These are phyloP conservation scores for Penicillium sp. DNA, from an alignment of 2,329 filamentous ascomycete species.

Conservation along the genomic window DNA sequence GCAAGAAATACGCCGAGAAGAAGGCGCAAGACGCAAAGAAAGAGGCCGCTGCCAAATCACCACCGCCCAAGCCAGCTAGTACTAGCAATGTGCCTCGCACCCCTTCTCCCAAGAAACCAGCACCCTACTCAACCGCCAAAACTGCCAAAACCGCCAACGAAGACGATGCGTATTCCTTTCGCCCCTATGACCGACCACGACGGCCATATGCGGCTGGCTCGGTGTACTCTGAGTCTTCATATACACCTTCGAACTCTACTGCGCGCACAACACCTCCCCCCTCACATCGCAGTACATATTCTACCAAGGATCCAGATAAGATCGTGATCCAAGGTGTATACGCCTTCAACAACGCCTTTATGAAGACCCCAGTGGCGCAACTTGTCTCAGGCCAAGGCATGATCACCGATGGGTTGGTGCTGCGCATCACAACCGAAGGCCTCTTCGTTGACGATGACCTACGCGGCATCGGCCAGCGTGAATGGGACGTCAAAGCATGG, in stretches of 20 bases:
- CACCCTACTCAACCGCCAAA: constrained; percentile 34
- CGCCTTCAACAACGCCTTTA: constrained; percentile 83
- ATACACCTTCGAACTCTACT: constrained; percentile 79
- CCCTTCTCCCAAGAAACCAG: constrained; percentile 41
- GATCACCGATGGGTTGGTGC: constrained; percentile 86
- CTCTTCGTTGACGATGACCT: constrained; percentile 97
- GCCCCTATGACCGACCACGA: constrained; percentile 71
- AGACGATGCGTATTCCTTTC: constrained; percentile 68
- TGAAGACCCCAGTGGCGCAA: constrained; percentile 85
- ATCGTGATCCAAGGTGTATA: constrained; percentile 94
- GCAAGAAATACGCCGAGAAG: constrained; percentile 38
- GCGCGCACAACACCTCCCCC: constrained; percentile 79
- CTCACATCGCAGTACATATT: constrained; percentile 73
- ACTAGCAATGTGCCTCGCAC: constrained; percentile 34
- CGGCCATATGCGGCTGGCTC: constrained; percentile 64
- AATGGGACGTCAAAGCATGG: constrained; percentile 99
- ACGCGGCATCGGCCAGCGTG: constrained; percentile 82
- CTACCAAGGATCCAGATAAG: constrained; percentile 89
- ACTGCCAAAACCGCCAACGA: constrained; percentile 46
- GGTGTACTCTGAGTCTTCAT: constrained; percentile 78
- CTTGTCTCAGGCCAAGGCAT: constrained; percentile 78
- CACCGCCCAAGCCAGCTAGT: constrained; percentile 35
- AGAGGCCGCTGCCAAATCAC: constrained; percentile 25
- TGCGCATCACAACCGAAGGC: constrained; percentile 89
- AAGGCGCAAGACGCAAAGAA: constrained; percentile 36